Conservation (phyloP, 768 basidiomycete genomes). For the Tulasnella sp. region DNA sequence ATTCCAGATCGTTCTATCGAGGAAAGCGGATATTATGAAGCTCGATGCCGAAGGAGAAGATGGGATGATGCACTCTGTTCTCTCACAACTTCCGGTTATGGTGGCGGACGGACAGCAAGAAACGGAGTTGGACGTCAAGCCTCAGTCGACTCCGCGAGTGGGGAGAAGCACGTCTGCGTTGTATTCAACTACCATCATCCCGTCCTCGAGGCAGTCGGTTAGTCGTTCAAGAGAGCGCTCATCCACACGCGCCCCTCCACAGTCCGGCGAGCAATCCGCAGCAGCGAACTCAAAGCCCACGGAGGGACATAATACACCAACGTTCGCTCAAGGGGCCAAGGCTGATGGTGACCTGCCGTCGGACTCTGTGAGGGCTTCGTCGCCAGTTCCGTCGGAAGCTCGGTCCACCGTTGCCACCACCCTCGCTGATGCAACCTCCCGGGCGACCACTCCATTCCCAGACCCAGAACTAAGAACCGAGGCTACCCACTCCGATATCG, state of each 20-base stretch:
- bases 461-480: not conserved
- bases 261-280: not conserved
- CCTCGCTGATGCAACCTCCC: not conserved
- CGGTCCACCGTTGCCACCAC: not conserved
- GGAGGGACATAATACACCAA: not conserved
- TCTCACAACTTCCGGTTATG: constrained; percentile 30
- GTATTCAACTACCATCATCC: not conserved
- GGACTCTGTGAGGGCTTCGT: not conserved
- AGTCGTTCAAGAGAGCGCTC: not conserved
- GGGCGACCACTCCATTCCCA: not conserved
- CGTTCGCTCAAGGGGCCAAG: not conserved
- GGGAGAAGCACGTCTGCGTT: not conserved
- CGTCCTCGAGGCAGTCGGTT: constrained; percentile 1
- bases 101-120: constrained; percentile 22
- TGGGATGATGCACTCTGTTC: constrained; percentile 67
- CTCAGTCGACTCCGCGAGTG: not conserved
- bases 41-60: constrained; percentile 66
- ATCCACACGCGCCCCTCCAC: not conserved
- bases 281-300: too few species aligned
- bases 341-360: not conserved
- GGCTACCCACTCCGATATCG: not conserved
- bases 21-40: constrained; percentile 56
- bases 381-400: not conserved
- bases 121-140: not conserved
- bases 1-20: constrained; percentile 57